These are phyloP conservation scores for Aspergillus haitiensis DNA, from an alignment of 495 filamentous ascomycete genomes.

Conservation along the genomic window DNA sequence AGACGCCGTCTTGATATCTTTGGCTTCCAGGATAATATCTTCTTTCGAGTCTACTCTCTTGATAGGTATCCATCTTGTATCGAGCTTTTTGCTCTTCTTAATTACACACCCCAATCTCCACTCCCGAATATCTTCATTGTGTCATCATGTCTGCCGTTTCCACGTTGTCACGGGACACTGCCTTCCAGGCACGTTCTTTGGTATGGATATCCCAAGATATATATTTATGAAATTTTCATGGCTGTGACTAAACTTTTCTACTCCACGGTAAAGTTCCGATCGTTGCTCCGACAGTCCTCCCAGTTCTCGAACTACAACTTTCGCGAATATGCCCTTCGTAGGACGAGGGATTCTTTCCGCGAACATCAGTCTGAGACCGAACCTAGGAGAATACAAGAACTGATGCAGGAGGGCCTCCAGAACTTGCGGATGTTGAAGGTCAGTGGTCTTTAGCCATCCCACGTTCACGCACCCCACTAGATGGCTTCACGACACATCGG, in stretches of 20 bases:
- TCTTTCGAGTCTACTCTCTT: constrained; percentile 1
- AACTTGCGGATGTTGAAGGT: constrained; percentile 93
- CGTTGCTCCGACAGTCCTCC: constrained; percentile 79
- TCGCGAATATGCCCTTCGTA: constrained; percentile 89
- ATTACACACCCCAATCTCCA: constrained; percentile 36
- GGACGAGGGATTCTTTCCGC: constrained; percentile 84
- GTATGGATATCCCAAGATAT: constrained; percentile 44
- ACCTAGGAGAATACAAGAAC: constrained; percentile 78
- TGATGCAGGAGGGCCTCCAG: constrained; percentile 85
- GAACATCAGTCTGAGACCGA: constrained; percentile 67
- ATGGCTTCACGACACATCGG: background rate
- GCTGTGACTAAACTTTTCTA: background rate
- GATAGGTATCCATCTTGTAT: background rate
- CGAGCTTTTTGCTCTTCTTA: constrained; percentile 6
- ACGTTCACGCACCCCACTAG: background rate
- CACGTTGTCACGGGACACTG: constrained; percentile 59
- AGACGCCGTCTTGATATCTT: background rate
- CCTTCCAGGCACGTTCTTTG: constrained; percentile 70
- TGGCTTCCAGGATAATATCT: background rate
- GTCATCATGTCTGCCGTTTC: constrained; percentile 48
- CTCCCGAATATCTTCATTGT: constrained; percentile 20
- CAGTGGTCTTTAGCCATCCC: constrained; percentile 30
- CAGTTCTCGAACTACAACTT: constrained; percentile 96
- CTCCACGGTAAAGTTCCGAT: constrained; percentile 70
- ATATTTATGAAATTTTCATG: background rate